Evolutionary conservation across 2,329 filamentous ascomycete species (phyloP).

Genomic region (Hortaea sp.): DNA sequence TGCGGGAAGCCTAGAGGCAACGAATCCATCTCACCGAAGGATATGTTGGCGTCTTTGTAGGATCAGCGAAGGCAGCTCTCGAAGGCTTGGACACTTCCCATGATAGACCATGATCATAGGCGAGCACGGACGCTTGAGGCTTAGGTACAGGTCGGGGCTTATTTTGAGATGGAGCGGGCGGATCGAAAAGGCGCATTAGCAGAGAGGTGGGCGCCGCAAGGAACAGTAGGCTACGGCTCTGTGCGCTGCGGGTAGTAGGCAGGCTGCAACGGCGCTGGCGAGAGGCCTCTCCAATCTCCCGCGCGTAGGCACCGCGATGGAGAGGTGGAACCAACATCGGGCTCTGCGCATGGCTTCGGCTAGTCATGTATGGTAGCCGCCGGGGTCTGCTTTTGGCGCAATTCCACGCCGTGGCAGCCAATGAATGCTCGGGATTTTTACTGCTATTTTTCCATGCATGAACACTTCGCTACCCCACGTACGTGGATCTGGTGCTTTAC

Average conservation of each 20-base stretch:
- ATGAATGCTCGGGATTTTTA: constrained; percentile 1
- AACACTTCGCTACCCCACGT: constrained; percentile 3
- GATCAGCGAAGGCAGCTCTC: constrained; percentile 11
- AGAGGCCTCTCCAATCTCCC: not conserved
- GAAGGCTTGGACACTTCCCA: constrained; percentile 9
- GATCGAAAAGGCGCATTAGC: constrained; percentile 8
- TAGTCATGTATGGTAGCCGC: constrained; percentile 6
- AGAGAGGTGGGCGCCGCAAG: constrained; percentile 9
- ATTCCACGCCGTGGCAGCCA: not conserved
- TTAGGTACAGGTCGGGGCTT: constrained; percentile 15
- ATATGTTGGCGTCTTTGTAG: constrained; percentile 24
- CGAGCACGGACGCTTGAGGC: constrained; percentile 11
- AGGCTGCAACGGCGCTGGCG: not conserved
- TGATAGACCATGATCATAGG: constrained; percentile 14
- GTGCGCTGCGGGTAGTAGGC: not conserved
- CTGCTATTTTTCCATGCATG: constrained; percentile 2
- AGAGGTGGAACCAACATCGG: constrained; percentile 1
- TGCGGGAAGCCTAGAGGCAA: constrained; percentile 13
- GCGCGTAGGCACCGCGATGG: not conserved
- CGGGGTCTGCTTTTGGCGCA: constrained; percentile 1
- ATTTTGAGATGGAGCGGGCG: constrained; percentile 15
- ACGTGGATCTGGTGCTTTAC: not conserved
- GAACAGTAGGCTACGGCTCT: constrained; percentile 8
- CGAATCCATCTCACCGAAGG: constrained; percentile 14
- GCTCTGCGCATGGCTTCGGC: not conserved